Conservation (phyloP, 495 filamentous ascomycete species). For the Sporormia fimetaria region DNA sequence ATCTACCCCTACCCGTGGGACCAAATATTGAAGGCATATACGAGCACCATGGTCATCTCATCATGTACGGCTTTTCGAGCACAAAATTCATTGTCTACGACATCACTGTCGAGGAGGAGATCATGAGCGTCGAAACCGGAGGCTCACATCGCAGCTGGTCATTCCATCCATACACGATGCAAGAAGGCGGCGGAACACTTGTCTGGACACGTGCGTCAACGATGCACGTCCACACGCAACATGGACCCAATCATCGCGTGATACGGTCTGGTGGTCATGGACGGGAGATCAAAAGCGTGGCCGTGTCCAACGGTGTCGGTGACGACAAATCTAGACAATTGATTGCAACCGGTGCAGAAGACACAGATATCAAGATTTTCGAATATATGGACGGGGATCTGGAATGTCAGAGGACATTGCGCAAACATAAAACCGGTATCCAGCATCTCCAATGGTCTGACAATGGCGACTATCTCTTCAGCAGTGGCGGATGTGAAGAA, state of each 20-base stretch:
- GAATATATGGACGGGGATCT: conserved; percentile 31
- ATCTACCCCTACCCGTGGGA: conserved; percentile 48
- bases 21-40: conserved; percentile 58
- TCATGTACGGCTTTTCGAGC: conserved; percentile 70
- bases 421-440: conserved; percentile 69
- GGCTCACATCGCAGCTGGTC: conserved; percentile 68
- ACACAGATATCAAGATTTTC: conserved; percentile 72
- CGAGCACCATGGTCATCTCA: conserved; percentile 44
- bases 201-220: conserved; percentile 48
- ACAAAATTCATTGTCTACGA: conserved; percentile 72
- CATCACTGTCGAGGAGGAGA: conserved; percentile 50
- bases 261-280: conserved; percentile 68
- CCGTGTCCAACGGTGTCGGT: conserved; percentile 35
- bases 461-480: conserved; percentile 58
- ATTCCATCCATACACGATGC: conserved; percentile 36
- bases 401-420: conserved; percentile 49
- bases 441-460: conserved; percentile 68
- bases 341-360: conserved; percentile 80
- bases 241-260: conserved; percentile 37
- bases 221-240: conserved; percentile 43
- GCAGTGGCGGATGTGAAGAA: conserved; percentile 76
- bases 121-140: conserved; percentile 64
- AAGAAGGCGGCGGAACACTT: conserved; percentile 30
- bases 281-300: conserved; percentile 71
- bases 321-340: conserved; percentile 24